phyloP scores from a whole-genome alignment of 805 yeast species.

The Myxozyma melibiosi region DNA sequence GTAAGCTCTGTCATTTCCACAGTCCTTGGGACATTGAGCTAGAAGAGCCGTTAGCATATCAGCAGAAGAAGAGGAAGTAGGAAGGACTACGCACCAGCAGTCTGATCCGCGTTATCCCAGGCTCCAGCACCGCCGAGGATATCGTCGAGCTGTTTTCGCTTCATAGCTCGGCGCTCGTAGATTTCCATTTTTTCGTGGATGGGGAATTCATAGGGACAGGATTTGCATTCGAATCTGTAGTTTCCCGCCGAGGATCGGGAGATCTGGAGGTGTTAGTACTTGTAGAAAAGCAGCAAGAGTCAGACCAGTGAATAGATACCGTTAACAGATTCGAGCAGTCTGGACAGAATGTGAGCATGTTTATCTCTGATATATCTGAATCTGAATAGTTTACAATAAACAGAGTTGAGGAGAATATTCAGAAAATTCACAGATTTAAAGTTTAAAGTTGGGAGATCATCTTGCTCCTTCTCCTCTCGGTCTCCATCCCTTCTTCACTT shows the following conservation, averaged over 20 bases:
- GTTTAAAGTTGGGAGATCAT: not conserved
- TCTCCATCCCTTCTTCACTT: not conserved
- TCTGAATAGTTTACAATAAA: not conserved
- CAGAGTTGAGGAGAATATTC: not conserved
- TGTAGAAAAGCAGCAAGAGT: no score
- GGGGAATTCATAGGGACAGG: constrained; percentile 95
- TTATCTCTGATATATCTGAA: not conserved
- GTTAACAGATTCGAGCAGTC: constrained; percentile 89
- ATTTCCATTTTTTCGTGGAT: constrained; percentile 74
- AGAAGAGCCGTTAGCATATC: not conserved
- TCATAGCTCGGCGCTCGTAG: constrained; percentile 79
- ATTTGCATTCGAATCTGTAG: constrained; percentile 78
- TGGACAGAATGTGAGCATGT: constrained; percentile 95
- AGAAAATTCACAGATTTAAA: not conserved
- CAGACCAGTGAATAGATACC: constrained; percentile 41
- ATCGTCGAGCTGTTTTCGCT: constrained; percentile 91
- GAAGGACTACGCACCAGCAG: constrained; percentile 45
- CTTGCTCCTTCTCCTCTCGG: not conserved
- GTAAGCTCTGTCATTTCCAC: constrained; percentile 90
- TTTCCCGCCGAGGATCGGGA: constrained; percentile 59
- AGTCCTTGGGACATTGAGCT: constrained; percentile 90
- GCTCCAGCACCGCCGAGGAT: constrained; percentile 96
- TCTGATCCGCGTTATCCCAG: constrained; percentile 98
- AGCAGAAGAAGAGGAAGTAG: not conserved
- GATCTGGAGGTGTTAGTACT: constrained; percentile 42